Evolutionary conservation across 192 early-diverging fungal genomes (phyloP), one percentile per base, ranked within the genome.

Genomic region (Chytriomyces hyalinus): DNA sequence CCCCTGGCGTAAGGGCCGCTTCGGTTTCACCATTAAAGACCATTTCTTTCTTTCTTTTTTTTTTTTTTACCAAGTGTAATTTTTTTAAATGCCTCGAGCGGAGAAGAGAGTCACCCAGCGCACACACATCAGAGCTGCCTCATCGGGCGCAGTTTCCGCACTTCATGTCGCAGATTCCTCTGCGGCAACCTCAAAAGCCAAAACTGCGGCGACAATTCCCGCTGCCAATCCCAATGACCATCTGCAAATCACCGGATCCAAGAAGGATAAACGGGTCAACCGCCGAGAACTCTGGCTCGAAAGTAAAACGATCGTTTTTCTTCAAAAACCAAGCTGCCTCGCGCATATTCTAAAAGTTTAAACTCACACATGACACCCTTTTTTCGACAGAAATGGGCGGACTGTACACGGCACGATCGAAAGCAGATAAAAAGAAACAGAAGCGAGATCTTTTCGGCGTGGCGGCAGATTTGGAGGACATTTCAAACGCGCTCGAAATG

Each of bases 241-340:
- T 57, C 53, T 57, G 53, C n/a, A n/a, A 46, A 49, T 62, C 46
- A 11, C 17, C 22, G 15, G 9, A 15, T 17, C 43, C 44, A 73
- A 73, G 45, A 73, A 73, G 53, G 71, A 60, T 8, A 61, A 63
- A 45, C 17, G 71, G 26, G 36, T 22, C 10, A 5, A 13, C 6
- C 71, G 71, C 20, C 53, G 26, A 3, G 71, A 73, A 24, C 44
- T 49, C 17, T 73, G 71, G 71, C 71, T 73, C 20, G 71, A 61
- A 62, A 73, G 71, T 73, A n/a, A 20, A 20, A 57, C 20, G 53
- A 57, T 3, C 53, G 53, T 20, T n/a, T 57, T 57, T 5, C 53
- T 57, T 2, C 15, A 13, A 20, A 1, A 57, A 57, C 20, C 20
- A 20, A 57, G 53, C 53, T 57, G 15, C 13, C 13, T 13, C 20